Evolutionary conservation across 148 eudicot genomes (phyloP).

Genomic region (Heliamphora exappendiculata): DNA sequence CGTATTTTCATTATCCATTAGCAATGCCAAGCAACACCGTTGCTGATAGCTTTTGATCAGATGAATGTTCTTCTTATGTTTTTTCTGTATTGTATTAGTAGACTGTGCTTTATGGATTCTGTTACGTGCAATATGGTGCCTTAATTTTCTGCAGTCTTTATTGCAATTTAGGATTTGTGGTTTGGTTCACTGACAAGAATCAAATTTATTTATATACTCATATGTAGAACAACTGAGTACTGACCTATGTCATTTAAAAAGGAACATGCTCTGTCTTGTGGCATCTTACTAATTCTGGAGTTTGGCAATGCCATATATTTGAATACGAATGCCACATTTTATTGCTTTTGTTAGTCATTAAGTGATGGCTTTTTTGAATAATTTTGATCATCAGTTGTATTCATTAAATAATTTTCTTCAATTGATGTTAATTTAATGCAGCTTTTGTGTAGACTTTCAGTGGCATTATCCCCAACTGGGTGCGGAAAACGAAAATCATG

Average conservation of each 20-base stretch:
- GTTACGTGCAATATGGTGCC: not conserved
- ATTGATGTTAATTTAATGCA: not conserved
- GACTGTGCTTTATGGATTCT: not conserved
- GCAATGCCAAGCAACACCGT: not conserved
- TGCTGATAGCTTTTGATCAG: not conserved
- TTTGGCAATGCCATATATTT: not conserved
- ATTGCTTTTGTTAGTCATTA: constrained; percentile 1
- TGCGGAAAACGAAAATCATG: constrained; percentile 49
- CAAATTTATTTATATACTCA: not conserved
- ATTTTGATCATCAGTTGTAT: not conserved
- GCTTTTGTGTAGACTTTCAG: constrained; percentile 60
- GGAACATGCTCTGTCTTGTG: not conserved
- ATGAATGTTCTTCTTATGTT: not conserved
- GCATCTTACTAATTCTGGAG: not conserved
- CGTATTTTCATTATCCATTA: not conserved
- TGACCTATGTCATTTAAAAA: not conserved
- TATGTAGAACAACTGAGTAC: not conserved
- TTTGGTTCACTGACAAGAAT: not conserved
- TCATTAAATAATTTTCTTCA: not conserved
- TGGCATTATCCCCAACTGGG: constrained; percentile 53
- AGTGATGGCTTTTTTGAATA: not conserved
- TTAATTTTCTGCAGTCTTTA: not conserved
- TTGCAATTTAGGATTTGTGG: not conserved
- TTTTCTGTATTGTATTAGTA: not conserved
- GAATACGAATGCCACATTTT: not conserved